Conservation (phyloP, 176 grass and related monocot species). For the Ananas comosus region DNA sequence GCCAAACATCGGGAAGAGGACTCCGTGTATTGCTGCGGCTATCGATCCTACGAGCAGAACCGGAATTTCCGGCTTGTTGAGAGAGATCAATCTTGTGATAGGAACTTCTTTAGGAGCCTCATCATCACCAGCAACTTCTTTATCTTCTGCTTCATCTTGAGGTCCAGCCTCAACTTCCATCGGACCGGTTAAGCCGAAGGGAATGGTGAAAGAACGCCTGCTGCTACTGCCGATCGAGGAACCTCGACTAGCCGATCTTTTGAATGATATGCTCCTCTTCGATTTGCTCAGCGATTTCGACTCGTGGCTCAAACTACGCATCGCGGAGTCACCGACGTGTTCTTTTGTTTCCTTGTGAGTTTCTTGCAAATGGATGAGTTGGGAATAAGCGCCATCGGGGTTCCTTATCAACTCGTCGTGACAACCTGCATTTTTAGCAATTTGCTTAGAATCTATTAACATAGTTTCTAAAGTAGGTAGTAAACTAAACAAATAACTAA, state of each 20-base stretch:
- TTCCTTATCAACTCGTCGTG: conserved; percentile 60
- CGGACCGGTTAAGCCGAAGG: conserved; percentile 22
- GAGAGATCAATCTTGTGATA: conserved; percentile 40
- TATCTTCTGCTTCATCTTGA: conserved; percentile 13
- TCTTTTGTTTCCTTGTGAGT: conserved; percentile 27
- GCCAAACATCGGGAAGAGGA: conserved; percentile 71
- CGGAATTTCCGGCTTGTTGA: conserved; percentile 79
- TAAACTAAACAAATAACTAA: neutral
- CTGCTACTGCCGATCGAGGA: conserved; percentile 40
- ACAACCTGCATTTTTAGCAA: conserved; percentile 25
- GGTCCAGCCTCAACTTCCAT: conserved; percentile 23
- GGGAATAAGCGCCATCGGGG: conserved; percentile 61
- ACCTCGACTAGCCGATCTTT: conserved; percentile 37
- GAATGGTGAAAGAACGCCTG: conserved; percentile 29
- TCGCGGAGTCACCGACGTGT: neutral
- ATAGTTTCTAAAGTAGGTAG: too few relatives aligned
- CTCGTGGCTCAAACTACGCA: conserved; percentile 17
- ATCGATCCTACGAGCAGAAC: conserved; percentile 58
- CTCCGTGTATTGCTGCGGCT: conserved; percentile 63
- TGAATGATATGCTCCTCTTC: conserved; percentile 47
- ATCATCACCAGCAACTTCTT: conserved; percentile 5
- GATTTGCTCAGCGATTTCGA: conserved; percentile 19
- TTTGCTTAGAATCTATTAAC: neutral
- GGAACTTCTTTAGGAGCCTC: conserved; percentile 41
- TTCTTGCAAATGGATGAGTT: conserved; percentile 61